These are phyloP conservation scores for Bothriochloa decipiens DNA, from an alignment of 176 grass and related monocot species.

Conservation along the genomic window DNA sequence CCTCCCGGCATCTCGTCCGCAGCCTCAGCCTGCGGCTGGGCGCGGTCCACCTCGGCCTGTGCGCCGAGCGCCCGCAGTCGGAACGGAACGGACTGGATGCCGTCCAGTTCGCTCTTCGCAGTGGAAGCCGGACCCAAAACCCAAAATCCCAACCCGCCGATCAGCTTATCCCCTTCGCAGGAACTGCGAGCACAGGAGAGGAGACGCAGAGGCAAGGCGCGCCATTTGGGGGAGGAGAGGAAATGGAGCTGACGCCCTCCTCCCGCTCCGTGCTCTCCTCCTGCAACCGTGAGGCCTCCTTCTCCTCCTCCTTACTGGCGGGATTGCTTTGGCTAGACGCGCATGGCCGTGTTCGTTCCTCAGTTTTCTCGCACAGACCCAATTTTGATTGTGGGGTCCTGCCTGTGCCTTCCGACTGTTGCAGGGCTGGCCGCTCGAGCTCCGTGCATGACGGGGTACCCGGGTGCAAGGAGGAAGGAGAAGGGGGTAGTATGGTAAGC, in stretches of 20 bases:
- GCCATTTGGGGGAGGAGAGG: conserved; percentile 7
- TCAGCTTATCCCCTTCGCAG: conserved; percentile 46
- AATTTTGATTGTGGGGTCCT: conserved; percentile 10
- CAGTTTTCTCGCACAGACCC: neutral
- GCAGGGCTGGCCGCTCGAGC: conserved; percentile 27
- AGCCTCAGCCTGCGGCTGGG: neutral
- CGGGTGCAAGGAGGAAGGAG: neutral
- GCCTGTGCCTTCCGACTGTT: conserved; percentile 11
- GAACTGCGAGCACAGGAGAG: neutral
- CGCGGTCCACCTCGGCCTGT: conserved; percentile 23
- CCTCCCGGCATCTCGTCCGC: neutral
- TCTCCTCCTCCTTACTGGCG: neutral
- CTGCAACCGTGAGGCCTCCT: conserved; percentile 38
- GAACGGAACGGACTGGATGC: conserved; percentile 2
- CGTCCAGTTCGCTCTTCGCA: neutral
- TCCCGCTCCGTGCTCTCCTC: conserved; percentile 39
- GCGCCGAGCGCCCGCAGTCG: neutral
- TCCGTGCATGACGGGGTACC: conserved; percentile 7
- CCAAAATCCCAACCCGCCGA: conserved; percentile 15
- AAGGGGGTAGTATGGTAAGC: conserved; percentile 38
- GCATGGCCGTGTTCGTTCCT: neutral
- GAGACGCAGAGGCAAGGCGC: neutral
- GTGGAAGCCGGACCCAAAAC: neutral
- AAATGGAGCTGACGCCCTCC: conserved; percentile 41
- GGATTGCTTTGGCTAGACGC: neutral